These are phyloP conservation scores for Phytophthora ramorum DNA, from an alignment of 352 stramenopile genomes.

Conservation along the genomic window DNA sequence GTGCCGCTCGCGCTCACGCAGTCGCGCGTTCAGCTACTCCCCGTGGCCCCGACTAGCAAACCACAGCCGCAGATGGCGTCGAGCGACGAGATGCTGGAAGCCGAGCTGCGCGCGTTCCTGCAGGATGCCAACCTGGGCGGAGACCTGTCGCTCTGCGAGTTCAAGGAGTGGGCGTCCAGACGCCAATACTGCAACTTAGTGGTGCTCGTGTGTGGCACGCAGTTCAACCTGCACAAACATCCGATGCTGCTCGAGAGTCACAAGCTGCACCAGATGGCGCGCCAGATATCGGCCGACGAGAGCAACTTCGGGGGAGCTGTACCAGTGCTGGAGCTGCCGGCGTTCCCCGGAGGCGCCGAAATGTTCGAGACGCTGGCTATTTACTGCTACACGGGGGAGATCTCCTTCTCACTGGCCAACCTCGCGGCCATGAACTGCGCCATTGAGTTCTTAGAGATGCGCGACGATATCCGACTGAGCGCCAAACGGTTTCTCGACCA, in stretches of 20 bases:
- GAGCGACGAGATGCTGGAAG: slow-evolving; percentile 28
- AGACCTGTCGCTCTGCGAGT: slow-evolving; percentile 63
- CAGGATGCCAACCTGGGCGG: slow-evolving; percentile 35
- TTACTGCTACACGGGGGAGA: slow-evolving; percentile 70
- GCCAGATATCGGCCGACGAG: slow-evolving; percentile 24
- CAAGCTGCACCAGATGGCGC: slow-evolving; percentile 50
- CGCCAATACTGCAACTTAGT: slow-evolving; percentile 63
- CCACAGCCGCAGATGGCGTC: slow-evolving; percentile 1
- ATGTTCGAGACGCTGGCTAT: slow-evolving; percentile 76
- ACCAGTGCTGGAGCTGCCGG: slow-evolving; percentile 50
- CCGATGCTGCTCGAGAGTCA: slow-evolving; percentile 65
- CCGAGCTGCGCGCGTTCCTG: slow-evolving; percentile 41
- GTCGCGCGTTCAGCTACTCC: slow-evolving; percentile 9
- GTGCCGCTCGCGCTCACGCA: slow-evolving; percentile 5
- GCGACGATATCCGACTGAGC: slow-evolving; percentile 36
- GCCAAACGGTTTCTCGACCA: slow-evolving; percentile 41
- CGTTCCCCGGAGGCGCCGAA: slow-evolving; percentile 60
- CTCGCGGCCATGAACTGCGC: slow-evolving; percentile 43
- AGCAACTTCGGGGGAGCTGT: slow-evolving; percentile 22
- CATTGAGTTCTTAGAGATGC: slow-evolving; percentile 59
- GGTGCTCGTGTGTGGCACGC: slow-evolving; percentile 59
- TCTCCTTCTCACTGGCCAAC: slow-evolving; percentile 39
- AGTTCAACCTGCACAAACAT: slow-evolving; percentile 82
- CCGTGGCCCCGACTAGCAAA: slow-evolving; percentile 11
- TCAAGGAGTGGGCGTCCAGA: slow-evolving; percentile 51